Evolutionary conservation across 495 filamentous ascomycete genomes (phyloP).

Genomic region (Xylaria scruposa): DNA sequence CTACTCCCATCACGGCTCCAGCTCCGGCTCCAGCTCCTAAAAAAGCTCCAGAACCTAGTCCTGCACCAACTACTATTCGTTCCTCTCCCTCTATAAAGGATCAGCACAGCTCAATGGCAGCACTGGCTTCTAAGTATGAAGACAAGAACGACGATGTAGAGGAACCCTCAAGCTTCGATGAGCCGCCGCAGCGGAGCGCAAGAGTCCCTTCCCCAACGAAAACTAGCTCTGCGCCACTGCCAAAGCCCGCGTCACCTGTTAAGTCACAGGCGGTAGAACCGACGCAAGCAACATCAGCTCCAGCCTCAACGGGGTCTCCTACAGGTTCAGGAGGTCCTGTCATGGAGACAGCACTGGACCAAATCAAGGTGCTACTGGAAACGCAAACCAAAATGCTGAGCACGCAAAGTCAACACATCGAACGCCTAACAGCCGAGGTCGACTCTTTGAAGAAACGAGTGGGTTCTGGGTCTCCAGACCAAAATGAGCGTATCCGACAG

Average conservation of each 20-base stretch:
- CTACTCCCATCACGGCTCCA: slow-evolving; percentile 53
- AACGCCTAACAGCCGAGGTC: slow-evolving; percentile 68
- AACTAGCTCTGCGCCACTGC: slow-evolving; percentile 42
- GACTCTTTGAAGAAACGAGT: slow-evolving; percentile 72
- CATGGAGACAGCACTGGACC: slow-evolving; percentile 55
- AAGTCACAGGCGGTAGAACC: slow-evolving; percentile 36
- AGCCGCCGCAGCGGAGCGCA: slow-evolving; percentile 54
- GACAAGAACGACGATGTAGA: slow-evolving; percentile 68
- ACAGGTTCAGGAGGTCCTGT: slow-evolving; percentile 34
- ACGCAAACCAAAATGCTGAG: slow-evolving; percentile 67
- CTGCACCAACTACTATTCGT: slow-evolving; percentile 54
- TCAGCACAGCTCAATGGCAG: slow-evolving; percentile 83
- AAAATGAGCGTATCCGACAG: slow-evolving; percentile 73
- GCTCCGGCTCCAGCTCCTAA: slow-evolving; percentile 59
- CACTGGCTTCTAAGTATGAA: slow-evolving; percentile 82
- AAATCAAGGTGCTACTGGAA: slow-evolving; percentile 72
- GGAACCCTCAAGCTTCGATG: slow-evolving; percentile 82
- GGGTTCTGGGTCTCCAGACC: slow-evolving; percentile 61
- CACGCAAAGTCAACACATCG: slow-evolving; percentile 64
- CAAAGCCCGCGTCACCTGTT: slow-evolving; percentile 45
- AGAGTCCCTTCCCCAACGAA: slow-evolving; percentile 43
- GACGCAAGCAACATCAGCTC: slow-evolving; percentile 31
- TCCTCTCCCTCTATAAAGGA: slow-evolving; percentile 74
- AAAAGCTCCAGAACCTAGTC: slow-evolving; percentile 60
- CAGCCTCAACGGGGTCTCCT: slow-evolving; percentile 27